Evolutionary conservation across 805 yeast genomes (phyloP).

Genomic region (Maudiozyma serrabonitensis): DNA sequence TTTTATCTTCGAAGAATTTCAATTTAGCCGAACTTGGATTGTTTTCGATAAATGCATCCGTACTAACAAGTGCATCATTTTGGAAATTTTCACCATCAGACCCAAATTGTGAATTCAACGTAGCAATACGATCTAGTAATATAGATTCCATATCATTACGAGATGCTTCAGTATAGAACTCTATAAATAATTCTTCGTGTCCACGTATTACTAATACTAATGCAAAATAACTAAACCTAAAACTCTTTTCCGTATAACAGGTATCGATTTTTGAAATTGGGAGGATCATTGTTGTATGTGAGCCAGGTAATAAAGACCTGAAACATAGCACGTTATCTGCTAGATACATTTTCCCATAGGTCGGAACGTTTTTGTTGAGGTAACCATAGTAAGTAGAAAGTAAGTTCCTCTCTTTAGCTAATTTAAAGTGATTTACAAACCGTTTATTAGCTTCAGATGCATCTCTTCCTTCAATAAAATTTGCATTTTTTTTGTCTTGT

Average conservation of each 20-base stretch:
- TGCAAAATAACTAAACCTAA: conserved; percentile 61
- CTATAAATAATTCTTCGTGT: conserved; percentile 68
- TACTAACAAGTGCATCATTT: background rate
- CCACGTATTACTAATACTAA: conserved; percentile 62
- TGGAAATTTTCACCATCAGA: background rate
- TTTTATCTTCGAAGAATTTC: conserved; percentile 55
- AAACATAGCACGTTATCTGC: conserved; percentile 67
- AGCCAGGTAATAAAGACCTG: conserved; percentile 69
- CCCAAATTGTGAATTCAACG: background rate
- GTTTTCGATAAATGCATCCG: conserved; percentile 7
- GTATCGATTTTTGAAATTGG: conserved; percentile 69
- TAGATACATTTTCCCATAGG: conserved; percentile 74
- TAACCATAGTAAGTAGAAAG: conserved; percentile 64
- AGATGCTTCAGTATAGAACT: conserved; percentile 52
- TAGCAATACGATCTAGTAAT: conserved; percentile 42
- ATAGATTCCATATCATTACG: conserved; percentile 66
- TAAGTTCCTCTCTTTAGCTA: conserved; percentile 42
- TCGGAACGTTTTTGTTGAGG: conserved; percentile 60
- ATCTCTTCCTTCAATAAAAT: conserved; percentile 33
- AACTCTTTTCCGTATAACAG: conserved; percentile 57
- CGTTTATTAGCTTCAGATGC: conserved; percentile 42
- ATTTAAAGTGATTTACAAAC: conserved; percentile 57
- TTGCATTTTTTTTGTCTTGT: conserved; percentile 41
- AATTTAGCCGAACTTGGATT: conserved; percentile 46
- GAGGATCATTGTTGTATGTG: conserved; percentile 69